Conservation (phyloP, 208 protist species). For the Leishmania guyanensis region DNA sequence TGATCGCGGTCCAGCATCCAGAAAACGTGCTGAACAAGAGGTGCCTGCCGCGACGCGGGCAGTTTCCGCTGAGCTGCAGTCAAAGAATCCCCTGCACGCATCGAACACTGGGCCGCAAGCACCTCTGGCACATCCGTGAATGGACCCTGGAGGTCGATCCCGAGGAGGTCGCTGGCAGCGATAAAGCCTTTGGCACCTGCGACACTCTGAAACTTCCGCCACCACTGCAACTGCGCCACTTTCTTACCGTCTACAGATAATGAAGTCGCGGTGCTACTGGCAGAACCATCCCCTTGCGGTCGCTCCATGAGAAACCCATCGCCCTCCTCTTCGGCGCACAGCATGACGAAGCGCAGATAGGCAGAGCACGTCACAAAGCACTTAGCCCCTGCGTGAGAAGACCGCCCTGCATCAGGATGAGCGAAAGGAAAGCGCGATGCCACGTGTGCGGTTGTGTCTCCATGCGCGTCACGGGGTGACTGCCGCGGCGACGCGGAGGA, state of each 20-base stretch:
- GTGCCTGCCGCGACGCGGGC: background rate
- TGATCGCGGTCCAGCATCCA: conserved; percentile 52
- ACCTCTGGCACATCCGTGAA: conserved; percentile 22
- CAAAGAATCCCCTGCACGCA: background rate
- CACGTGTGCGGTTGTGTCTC: background rate
- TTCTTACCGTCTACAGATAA: background rate
- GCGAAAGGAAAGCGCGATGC: background rate
- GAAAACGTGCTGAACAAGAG: conserved; percentile 49
- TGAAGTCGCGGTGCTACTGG: background rate
- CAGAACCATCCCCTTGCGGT: background rate
- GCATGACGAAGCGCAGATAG: conserved; percentile 24
- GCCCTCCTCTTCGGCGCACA: conserved; percentile 36
- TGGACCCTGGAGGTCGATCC: conserved; percentile 8
- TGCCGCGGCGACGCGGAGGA: background rate
- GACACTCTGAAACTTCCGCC: conserved; percentile 52
- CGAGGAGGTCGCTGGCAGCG: conserved; percentile 38
- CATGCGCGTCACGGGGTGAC: background rate
- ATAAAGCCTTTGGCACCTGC: conserved; percentile 62
- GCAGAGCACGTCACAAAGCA: conserved; percentile 1
- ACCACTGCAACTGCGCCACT: conserved; percentile 18
- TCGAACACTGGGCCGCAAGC: background rate
- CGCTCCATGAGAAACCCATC: conserved; percentile 4
- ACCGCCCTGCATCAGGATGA: background rate
- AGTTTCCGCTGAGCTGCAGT: background rate
- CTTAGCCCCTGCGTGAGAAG: background rate